Percentiles rank a stretch among this genome's conserved stretches.
These are phyloP conservation scores for Nitzschia sp. DNA, from an alignment of 108 stramenopile genomes.

Conservation along the genomic window DNA sequence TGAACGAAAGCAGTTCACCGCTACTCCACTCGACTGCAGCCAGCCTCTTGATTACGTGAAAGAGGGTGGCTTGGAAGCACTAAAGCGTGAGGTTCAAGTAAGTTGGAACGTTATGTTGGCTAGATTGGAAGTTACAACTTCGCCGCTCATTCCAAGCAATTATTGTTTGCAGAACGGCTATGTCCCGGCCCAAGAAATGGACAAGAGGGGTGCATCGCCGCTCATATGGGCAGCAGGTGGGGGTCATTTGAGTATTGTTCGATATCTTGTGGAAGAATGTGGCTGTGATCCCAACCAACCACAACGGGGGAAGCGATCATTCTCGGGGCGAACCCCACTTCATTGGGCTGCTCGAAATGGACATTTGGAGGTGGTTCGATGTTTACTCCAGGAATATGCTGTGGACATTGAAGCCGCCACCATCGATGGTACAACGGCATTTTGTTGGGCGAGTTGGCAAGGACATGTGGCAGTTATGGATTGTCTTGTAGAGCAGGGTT, in stretches of 20 bases:
- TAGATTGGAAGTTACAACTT: neutral
- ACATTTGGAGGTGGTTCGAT: conserved; percentile 65
- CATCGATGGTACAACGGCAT: conserved; percentile 84
- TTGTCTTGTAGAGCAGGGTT: conserved; percentile 49
- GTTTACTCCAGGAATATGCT: conserved; percentile 37
- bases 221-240: conserved; percentile 82
- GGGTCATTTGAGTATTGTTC: conserved; percentile 65
- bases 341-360: conserved; percentile 90
- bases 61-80: conserved; percentile 26
- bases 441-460: conserved; percentile 89
- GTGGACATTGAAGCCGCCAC: conserved; percentile 65
- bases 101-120: neutral
- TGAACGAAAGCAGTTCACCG: neutral
- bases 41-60: conserved; percentile 32
- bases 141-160: neutral
- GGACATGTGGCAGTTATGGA: conserved; percentile 75
- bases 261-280: conserved; percentile 57
- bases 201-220: conserved; percentile 67
- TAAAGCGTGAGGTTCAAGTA: conserved; percentile 14
- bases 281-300: conserved; percentile 58
- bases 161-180: conserved; percentile 15
- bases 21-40: conserved; percentile 1
- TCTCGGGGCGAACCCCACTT: conserved; percentile 77
- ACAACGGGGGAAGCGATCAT: conserved; percentile 76
- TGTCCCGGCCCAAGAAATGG: conserved; percentile 22